Base-by-base conservation (phyloP, 176 grass and related monocot genomes). In the Juncus inflexus region DNA sequence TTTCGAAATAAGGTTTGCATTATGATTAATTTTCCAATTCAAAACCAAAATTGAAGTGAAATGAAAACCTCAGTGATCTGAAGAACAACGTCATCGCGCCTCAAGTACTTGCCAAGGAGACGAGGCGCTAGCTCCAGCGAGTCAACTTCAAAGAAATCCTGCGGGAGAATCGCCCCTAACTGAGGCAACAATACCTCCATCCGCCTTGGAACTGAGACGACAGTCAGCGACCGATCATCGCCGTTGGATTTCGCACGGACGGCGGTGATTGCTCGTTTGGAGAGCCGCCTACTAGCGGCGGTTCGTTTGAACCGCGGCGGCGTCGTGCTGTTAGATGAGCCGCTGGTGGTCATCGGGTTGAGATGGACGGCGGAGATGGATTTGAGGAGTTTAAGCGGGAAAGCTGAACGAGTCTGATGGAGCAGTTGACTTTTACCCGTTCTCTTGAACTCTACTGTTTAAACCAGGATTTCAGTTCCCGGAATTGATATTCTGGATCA, bases 91-190 rank as follows among this genome's bases (percentile, higher is more conserved):
- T 86, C 67, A 15, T 86, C 92, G 58, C 83, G 85, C n/a, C 87
- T 85, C 5, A 97, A 75, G 42, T 91, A 74, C 82, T 97, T 97
- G 63, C 87, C 87, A 15, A 97, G 85, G 66, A 97, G 88, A 39
- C 85, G 87, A 5, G 85, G 92, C 6, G 87, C 92, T 28, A 97
- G 85, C 7, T 97, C 85, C 42, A 97, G 87, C 16, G 92, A 79
- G 11, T 91, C 87, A 36, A 91, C 80, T 63, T 79, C 66, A 42
- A 91, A 97, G 82, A 97, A 97, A 58, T 80, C 61, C 3, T 56
- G 72, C 5, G 87, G 80, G 71, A 97, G 77, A 50, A 82, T 55
- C 43, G 2, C 4, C 2, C 74, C 67, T 41, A 69, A 49, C 12
- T 64, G 4, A 45, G 4, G 43, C 1, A 38, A 15, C 3, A 10